Evolutionary conservation across 352 stramenopile species (phyloP).

Genomic region (Pythium plurisporium): DNA sequence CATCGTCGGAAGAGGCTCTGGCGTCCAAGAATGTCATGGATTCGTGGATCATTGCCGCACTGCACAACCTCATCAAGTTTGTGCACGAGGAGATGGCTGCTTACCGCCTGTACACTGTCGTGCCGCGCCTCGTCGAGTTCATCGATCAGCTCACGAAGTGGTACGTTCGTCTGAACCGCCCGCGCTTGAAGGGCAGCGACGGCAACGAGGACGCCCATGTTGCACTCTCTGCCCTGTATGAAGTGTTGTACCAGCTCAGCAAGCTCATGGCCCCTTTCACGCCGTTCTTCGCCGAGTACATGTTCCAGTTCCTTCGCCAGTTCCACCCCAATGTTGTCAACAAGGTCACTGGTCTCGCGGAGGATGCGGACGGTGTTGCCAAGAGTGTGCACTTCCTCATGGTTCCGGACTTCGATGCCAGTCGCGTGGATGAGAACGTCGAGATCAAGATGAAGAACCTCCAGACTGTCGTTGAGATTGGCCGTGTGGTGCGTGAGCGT

Average conservation of each 20-base stretch:
- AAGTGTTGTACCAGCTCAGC: constrained; percentile 94
- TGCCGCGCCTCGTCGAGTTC: constrained; percentile 96
- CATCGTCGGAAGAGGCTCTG: constrained; percentile 79
- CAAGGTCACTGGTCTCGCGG: constrained; percentile 42
- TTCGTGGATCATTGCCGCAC: constrained; percentile 98
- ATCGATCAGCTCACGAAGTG: constrained; percentile 99
- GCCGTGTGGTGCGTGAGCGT: constrained; percentile 94
- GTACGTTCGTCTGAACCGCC: constrained; percentile 99
- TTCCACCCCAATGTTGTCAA: constrained; percentile 90
- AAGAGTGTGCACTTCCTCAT: constrained; percentile 96
- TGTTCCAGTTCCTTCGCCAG: constrained; percentile 98
- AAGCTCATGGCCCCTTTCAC: constrained; percentile 99
- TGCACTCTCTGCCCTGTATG: constrained; percentile 95
- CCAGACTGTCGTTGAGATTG: constrained; percentile 96
- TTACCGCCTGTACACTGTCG: constrained; percentile 99
- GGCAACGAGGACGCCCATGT: constrained; percentile 82
- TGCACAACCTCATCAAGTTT: constrained; percentile 97
- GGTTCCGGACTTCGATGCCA: constrained; percentile 92
- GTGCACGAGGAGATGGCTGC: constrained; percentile 97
- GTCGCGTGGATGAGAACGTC: constrained; percentile 90
- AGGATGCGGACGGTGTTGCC: constrained; percentile 89
- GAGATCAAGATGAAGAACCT: constrained; percentile 94
- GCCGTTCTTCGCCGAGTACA: constrained; percentile 99
- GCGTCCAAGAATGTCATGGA: constrained; percentile 97
- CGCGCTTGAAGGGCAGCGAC: constrained; percentile 94